A percentile compares a stretch with the other conserved stretches of the same genome.
Evolutionary conservation across 2,329 filamentous ascomycete genomes (phyloP).

Genomic region (Coniochaeta sp.): DNA sequence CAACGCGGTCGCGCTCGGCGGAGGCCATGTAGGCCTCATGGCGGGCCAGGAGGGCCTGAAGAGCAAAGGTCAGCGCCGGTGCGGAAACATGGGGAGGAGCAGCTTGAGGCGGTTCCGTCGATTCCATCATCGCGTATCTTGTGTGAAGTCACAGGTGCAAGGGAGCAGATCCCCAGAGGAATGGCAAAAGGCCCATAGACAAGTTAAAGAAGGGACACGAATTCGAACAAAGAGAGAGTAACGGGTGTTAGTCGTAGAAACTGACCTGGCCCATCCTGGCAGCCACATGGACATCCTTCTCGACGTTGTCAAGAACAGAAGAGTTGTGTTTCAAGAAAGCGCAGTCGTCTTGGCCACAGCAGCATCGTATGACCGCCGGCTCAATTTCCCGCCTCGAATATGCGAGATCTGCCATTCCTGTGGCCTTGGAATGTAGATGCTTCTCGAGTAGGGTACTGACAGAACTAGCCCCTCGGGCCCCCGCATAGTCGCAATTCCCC

Average conservation of each 20-base stretch:
- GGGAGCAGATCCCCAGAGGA: not conserved
- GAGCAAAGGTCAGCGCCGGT: slow-evolving; percentile 60
- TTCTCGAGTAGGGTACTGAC: not conserved
- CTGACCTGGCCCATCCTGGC: slow-evolving; percentile 88
- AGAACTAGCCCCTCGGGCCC: not conserved
- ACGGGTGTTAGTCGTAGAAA: slow-evolving; percentile 1
- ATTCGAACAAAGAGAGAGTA: slow-evolving; percentile 1
- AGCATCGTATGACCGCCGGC: slow-evolving; percentile 52
- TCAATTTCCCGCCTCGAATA: not conserved
- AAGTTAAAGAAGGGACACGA: not conserved
- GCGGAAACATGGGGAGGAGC: not conserved
- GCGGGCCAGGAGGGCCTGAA: slow-evolving; percentile 81
- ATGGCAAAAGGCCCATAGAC: not conserved
- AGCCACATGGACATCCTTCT: slow-evolving; percentile 80
- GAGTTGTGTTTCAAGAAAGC: slow-evolving; percentile 75
- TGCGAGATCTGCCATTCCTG: slow-evolving; percentile 3
- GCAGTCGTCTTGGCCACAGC: slow-evolving; percentile 77
- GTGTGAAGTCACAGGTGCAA: not conserved
- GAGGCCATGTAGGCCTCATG: slow-evolving; percentile 94
- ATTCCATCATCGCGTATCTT: not conserved
- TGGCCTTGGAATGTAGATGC: not conserved
- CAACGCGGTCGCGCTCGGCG: slow-evolving; percentile 74
- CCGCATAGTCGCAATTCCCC: not conserved
- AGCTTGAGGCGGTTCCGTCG: not conserved
- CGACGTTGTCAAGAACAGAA: slow-evolving; percentile 68